A percentile compares a stretch with the other conserved stretches of the same genome.
These are phyloP conservation scores for Fusarium metavorans DNA, from an alignment of 2,329 filamentous ascomycete species.

Conservation along the genomic window DNA sequence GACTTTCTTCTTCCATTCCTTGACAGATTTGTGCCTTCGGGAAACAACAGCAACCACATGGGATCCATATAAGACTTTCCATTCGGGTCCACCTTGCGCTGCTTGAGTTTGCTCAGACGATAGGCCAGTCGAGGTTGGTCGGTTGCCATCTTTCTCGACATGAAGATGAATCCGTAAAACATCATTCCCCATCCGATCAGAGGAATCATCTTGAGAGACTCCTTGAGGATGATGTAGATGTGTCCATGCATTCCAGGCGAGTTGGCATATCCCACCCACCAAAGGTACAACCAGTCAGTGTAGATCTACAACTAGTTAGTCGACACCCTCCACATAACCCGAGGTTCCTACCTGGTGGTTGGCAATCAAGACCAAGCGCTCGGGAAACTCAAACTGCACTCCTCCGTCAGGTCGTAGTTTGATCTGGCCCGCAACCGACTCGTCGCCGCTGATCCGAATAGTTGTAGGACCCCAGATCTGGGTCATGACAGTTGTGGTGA, in stretches of 20 bases:
- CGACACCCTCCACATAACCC: constrained; percentile 19
- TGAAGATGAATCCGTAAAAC: constrained; percentile 91
- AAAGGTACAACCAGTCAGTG: constrained; percentile 92
- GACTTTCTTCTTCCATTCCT: constrained; percentile 78
- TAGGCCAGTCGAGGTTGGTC: constrained; percentile 82
- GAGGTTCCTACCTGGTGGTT: constrained; percentile 77
- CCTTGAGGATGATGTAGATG: constrained; percentile 91
- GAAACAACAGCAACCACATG: constrained; percentile 92
- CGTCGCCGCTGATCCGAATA: constrained; percentile 86
- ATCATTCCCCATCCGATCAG: constrained; percentile 84
- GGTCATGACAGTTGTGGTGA: constrained; percentile 83
- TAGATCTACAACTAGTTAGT: constrained; percentile 70
- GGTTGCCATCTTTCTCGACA: constrained; percentile 88
- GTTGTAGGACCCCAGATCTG: constrained; percentile 89
- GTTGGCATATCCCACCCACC: constrained; percentile 92
- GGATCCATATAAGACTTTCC: constrained; percentile 73
- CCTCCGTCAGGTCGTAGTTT: constrained; percentile 76
- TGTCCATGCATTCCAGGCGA: constrained; percentile 82
- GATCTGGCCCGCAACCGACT: constrained; percentile 81
- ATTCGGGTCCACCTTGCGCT: constrained; percentile 62
- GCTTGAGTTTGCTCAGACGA: constrained; percentile 77
- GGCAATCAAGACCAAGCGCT: constrained; percentile 84
- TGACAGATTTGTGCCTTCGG: constrained; percentile 87
- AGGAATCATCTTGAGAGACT: constrained; percentile 85
- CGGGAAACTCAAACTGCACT: constrained; percentile 82